These are phyloP conservation scores for Candida sphagnicola DNA, from an alignment of 805 yeast species.

Conservation along the genomic window DNA sequence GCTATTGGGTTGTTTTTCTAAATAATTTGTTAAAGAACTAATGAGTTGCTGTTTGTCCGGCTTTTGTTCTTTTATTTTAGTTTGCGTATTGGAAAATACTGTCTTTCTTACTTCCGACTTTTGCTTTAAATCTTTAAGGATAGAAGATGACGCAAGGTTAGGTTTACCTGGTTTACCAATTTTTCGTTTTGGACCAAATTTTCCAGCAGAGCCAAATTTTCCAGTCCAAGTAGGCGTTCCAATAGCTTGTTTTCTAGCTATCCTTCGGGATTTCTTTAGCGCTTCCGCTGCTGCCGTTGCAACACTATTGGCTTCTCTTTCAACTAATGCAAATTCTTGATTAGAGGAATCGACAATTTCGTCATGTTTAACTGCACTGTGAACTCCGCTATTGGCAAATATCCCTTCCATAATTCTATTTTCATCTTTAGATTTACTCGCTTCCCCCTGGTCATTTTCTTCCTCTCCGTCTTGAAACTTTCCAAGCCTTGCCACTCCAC, in stretches of 20 bases:
- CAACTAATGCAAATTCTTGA: slow-evolving; percentile 53
- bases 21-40: slow-evolving; percentile 34
- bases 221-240: slow-evolving; percentile 98
- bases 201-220: slow-evolving; percentile 80
- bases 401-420: slow-evolving; percentile 70
- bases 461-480: slow-evolving; percentile 49
- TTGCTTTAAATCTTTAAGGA: slow-evolving; percentile 45
- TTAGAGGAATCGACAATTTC: slow-evolving; percentile 56
- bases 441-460: slow-evolving; percentile 10
- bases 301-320: slow-evolving; percentile 57
- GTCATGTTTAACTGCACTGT: slow-evolving; percentile 76
- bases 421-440: slow-evolving; percentile 38
- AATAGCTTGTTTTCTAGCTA: slow-evolving; percentile 43
- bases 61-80: slow-evolving; percentile 19
- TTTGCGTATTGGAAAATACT: slow-evolving; percentile 10
- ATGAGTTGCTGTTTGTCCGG: slow-evolving; percentile 22
- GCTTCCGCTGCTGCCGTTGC: slow-evolving; percentile 53
- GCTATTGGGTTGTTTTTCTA: slow-evolving; percentile 29
- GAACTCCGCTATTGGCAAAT: slow-evolving; percentile 67
- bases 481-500: slow-evolving; percentile 73
- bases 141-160: slow-evolving; percentile 42
- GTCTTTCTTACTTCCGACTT: slow-evolving; percentile 29
- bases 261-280: slow-evolving; percentile 55
- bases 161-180: slow-evolving; percentile 1
- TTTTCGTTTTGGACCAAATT: slow-evolving; percentile 26